A percentile compares a stretch with the other conserved stretches of the same genome.
phyloP scores from a whole-genome alignment of 768 basidiomycete species.

The Scleroderma bovista region DNA sequence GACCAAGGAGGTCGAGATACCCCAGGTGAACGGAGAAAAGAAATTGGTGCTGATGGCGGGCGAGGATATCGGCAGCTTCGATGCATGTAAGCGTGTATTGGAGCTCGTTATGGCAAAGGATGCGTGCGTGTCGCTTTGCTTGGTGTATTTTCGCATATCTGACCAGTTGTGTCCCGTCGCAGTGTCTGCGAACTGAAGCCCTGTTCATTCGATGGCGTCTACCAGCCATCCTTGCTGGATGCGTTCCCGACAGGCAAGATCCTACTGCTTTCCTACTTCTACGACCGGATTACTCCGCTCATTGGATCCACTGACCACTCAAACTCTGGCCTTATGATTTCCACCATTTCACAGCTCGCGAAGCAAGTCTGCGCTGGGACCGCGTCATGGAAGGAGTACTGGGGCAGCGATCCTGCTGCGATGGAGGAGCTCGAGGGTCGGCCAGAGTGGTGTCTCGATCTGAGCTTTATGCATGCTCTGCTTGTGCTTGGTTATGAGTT shows the following conservation, averaged over 20 bases:
- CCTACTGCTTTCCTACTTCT: slow-evolving; percentile 95
- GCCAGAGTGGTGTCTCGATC: slow-evolving; percentile 93
- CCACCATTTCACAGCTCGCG: slow-evolving; percentile 61
- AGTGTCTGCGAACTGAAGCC: slow-evolving; percentile 89
- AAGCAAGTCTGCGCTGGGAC: slow-evolving; percentile 69
- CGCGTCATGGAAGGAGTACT: slow-evolving; percentile 47
- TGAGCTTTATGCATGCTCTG: slow-evolving; percentile 92
- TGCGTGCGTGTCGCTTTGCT: slow-evolving; percentile 54
- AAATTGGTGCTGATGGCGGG: slow-evolving; percentile 84
- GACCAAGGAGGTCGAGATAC: slow-evolving; percentile 56
- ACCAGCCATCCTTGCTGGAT: slow-evolving; percentile 89
- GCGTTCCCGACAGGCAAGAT: slow-evolving; percentile 83
- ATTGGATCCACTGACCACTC: slow-evolving; percentile 18
- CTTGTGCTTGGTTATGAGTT: slow-evolving; percentile 91
- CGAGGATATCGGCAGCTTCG: slow-evolving; percentile 74
- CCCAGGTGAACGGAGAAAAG: slow-evolving; percentile 36
- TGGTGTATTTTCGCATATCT: not conserved
- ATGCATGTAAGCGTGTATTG: slow-evolving; percentile 77
- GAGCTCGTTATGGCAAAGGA: slow-evolving; percentile 94
- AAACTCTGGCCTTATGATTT: slow-evolving; percentile 39
- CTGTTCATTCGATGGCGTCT: slow-evolving; percentile 96
- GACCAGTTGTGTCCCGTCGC: not conserved
- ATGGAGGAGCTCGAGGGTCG: slow-evolving; percentile 71
- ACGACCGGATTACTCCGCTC: slow-evolving; percentile 84
- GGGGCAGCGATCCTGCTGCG: slow-evolving; percentile 40